Base-by-base conservation (phyloP, 306 rosid species). In the Acacia crassicarpa region DNA sequence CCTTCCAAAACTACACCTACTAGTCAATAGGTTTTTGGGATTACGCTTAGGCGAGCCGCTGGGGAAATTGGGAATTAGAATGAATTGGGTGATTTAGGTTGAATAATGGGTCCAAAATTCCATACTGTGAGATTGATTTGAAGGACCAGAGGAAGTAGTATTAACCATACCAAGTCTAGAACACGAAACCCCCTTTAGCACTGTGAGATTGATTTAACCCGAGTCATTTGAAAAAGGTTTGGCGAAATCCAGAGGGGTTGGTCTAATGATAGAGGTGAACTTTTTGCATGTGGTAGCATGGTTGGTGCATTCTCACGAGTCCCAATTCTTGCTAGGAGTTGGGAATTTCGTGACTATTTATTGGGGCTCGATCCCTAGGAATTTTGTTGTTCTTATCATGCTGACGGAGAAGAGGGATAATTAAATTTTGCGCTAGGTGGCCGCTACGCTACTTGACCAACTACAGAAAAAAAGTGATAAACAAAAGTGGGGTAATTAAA, bases 61-160 rank as follows among this genome's bases (percentile, higher is more conserved):
- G 48, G 35, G 25, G 49, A 30, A 49, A 35, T 19, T 35, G 30
- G 49, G 74, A 61, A 35, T 45, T 17, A 33, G 15, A 67, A 49
- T 35, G 35, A 71, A 79, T 56, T 22, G 75, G 77, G 77, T 74
- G 23, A 22, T 78, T 79, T 71, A 63, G 22, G 45, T 46, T 46
- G 65, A 66, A 48, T 41, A 66, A 33, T 78, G 33, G 51, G 53
- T 68, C 48, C 40, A 25, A 33, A 54, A n/a, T 49, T 48, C 48
- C 69, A 14, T n/a, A 8, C 12, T 40, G 49, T 40, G 25, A n/a
- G 74, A 44, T 68, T 41, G 49, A 68, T 12, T 41, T n/a, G 41
- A 38, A 38, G 41, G 1, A 38, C 41, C 8, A 6, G 41, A 38
- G 40, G 40, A 35, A 5, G 8, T 35, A 0, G 41, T 38, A 38